Conservation (phyloP, 768 basidiomycete species). For the Hericium alpestre region DNA sequence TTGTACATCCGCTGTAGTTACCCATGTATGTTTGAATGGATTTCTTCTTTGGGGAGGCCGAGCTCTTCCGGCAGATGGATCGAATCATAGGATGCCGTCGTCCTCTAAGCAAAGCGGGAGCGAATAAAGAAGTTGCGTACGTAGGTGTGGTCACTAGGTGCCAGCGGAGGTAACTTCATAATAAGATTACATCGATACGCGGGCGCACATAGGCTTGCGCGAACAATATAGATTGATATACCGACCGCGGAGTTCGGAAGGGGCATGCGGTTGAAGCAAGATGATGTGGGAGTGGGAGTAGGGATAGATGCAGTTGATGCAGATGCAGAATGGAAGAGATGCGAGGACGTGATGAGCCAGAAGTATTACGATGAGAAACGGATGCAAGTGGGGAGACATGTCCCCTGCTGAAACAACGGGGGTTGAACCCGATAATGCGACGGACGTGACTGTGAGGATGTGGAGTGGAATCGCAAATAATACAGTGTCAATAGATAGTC, state of each 20-base stretch:
- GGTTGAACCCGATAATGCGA: constrained; percentile 70
- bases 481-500: background rate
- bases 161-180: too few species aligned
- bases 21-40: too few species aligned
- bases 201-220: too few species aligned
- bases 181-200: too few species aligned
- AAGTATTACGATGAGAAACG: background rate
- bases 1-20: background rate
- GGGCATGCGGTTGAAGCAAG: background rate
- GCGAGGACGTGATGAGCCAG: background rate
- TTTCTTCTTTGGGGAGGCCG: too few species aligned
- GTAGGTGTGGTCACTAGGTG: too few species aligned
- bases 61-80: too few species aligned
- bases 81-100: too few species aligned
- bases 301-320: constrained; percentile 25
- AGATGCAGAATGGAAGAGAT: constrained; percentile 9
- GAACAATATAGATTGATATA: too few species aligned
- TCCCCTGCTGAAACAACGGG: constrained; percentile 38
- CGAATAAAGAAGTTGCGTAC: too few species aligned
- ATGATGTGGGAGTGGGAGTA: background rate
- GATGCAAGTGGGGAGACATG: background rate
- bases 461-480: background rate
- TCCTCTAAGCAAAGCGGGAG: too few species aligned
- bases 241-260: too few species aligned
- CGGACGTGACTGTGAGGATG: constrained; percentile 14